Percentiles rank a stretch among this genome's conserved stretches.
Conservation (phyloP, 768 basidiomycete species). For the Hygrocybe punicea region DNA sequence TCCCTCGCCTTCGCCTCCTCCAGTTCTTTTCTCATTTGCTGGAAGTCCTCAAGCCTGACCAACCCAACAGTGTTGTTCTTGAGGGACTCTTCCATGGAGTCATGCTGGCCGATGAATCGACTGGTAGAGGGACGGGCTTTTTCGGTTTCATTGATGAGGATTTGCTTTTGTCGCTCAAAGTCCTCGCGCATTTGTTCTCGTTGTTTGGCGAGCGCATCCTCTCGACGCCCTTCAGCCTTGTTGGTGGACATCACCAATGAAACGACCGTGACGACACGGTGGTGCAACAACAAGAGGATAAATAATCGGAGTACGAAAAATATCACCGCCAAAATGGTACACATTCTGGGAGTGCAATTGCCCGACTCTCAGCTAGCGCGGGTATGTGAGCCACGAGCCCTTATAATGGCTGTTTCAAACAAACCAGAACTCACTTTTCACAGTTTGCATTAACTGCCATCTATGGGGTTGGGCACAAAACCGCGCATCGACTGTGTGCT, state of each 20-base stretch:
- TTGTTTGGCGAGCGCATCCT: slow-evolving; percentile 82
- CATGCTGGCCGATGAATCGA: slow-evolving; percentile 91
- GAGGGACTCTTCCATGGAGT: slow-evolving; percentile 89
- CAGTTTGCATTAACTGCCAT: slow-evolving; percentile 90
- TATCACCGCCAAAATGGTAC: slow-evolving; percentile 55
- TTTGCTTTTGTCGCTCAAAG: slow-evolving; percentile 75
- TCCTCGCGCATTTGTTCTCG: slow-evolving; percentile 77
- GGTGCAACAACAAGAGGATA: not conserved
- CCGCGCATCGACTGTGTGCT: slow-evolving; percentile 79
- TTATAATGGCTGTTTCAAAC: not conserved
- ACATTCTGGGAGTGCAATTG: slow-evolving; percentile 81
- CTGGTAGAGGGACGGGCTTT: slow-evolving; percentile 83
- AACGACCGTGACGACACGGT: no score
- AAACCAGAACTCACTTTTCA: slow-evolving; percentile 34
- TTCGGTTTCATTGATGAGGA: slow-evolving; percentile 84
- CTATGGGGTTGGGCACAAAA: slow-evolving; percentile 80
- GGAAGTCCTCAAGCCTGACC: slow-evolving; percentile 88
- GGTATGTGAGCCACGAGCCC: slow-evolving; percentile 43
- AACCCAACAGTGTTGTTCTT: slow-evolving; percentile 91
- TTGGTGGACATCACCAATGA: slow-evolving; percentile 57
- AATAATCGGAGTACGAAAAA: not conserved
- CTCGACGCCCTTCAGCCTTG: slow-evolving; percentile 80
- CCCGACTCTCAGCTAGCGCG: slow-evolving; percentile 73
- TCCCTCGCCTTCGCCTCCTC: slow-evolving; percentile 90
- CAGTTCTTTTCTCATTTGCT: slow-evolving; percentile 80